phyloP scores from a whole-genome alignment of 192 early-diverging fungal species.

The Coemansia sp. region DNA sequence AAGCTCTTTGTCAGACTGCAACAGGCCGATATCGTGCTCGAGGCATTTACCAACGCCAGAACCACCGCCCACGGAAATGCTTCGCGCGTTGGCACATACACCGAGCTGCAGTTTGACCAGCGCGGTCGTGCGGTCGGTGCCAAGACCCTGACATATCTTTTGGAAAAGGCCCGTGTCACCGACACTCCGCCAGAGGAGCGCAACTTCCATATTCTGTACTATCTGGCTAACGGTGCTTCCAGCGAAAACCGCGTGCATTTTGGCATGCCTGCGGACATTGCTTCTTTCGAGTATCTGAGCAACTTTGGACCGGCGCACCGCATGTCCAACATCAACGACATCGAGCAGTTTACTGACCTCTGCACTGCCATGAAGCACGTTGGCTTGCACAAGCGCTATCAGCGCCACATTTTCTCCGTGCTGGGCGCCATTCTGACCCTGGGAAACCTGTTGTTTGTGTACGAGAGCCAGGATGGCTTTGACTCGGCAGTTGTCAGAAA shows the following conservation, averaged over 20 bases:
- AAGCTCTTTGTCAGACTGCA: conserved; percentile 70
- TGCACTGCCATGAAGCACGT: conserved; percentile 62
- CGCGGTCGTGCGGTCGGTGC: conserved; percentile 80
- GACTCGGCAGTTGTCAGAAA: conserved; percentile 84
- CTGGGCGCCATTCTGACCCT: conserved; percentile 87
- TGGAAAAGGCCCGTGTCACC: conserved; percentile 66
- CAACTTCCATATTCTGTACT: conserved; percentile 82
- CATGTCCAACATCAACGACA: conserved; percentile 71
- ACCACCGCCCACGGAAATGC: conserved; percentile 67
- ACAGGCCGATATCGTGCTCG: conserved; percentile 69
- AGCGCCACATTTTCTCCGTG: conserved; percentile 79
- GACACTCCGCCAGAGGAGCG: conserved; percentile 58
- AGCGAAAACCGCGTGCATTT: conserved; percentile 66
- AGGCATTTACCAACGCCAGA: conserved; percentile 77
- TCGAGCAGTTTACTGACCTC: conserved; percentile 62
- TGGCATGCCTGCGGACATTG: conserved; percentile 61
- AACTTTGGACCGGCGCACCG: conserved; percentile 61
- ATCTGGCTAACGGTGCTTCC: conserved; percentile 76
- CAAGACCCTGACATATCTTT: conserved; percentile 70
- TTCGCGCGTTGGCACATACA: conserved; percentile 79
- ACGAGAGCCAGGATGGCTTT: conserved; percentile 64
- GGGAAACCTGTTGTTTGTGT: conserved; percentile 82
- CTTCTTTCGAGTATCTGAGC: conserved; percentile 46
- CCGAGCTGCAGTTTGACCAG: conserved; percentile 91
- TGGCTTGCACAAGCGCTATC: conserved; percentile 69